Base-by-base conservation (phyloP, 768 basidiomycete genomes). In the Lyophyllum semitale region DNA sequence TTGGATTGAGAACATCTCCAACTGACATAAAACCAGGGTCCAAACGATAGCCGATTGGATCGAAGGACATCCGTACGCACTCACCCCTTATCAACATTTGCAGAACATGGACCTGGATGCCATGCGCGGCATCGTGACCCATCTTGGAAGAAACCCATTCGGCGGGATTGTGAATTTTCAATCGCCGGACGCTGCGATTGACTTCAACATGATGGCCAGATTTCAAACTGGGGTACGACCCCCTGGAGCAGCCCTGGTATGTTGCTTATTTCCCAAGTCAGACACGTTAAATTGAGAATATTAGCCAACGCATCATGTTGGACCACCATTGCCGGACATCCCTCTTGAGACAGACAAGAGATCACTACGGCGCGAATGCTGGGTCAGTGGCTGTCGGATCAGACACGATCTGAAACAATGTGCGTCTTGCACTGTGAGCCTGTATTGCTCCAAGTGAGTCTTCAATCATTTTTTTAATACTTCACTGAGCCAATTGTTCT, bases 311-410 rank as follows among this genome's bases (percentile, higher is more conserved):
- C 12, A 48, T 27, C 48, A 32, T 3, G 20, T 48, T 2, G 75
- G 75, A 60, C 77, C 77, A 57, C 79, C 78, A 51, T 77, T 81
- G 1, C 78, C 78, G 3, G 78, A 79, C 26, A 79, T 73, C 37
- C 78, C 73, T 29, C 48, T 30, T 7, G 44, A 55, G n/a, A 33
- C 26, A 26, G 37, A 58, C 30, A 23, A 47, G 17, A 18, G 48
- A 40, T n/a, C 37, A 52, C 3, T 45, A 27, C 22, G 29, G 32
- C 49, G 30, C 13, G 46, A 30, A 23, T 43, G 45, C 2, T 25
- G 47, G 38, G 27, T 45, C 13, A 45, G 41, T 30, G 35, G 30
- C 26, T 27, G 46, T 26, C 40, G 54, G 7, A 25, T n/a, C 18
- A 38, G 12, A 17, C 5, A 43, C n/a, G 48, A 12, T 2, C 30